phyloP scores from a whole-genome alignment of 2,329 filamentous ascomycete species.

The Ascochyta fabae region DNA sequence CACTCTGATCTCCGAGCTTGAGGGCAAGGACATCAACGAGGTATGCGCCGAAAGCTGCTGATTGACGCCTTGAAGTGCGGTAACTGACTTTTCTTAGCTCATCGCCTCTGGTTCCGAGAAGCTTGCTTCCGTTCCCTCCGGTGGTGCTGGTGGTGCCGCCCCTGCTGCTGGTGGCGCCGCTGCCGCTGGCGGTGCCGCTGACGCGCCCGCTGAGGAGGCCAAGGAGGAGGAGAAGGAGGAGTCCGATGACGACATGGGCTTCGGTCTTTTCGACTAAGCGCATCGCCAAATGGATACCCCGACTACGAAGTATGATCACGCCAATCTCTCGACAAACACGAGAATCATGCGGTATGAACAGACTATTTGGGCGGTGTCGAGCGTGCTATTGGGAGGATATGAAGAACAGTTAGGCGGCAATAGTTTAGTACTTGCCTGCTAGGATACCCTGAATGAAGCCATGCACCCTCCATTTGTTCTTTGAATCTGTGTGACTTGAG shows the following conservation, averaged over 20 bases:
- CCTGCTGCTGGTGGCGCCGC: slow-evolving; percentile 69
- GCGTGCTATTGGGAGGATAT: slow-evolving; percentile 41
- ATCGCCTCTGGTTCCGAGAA: slow-evolving; percentile 89
- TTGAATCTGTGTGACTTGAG: neutral
- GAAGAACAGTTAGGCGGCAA: slow-evolving; percentile 28
- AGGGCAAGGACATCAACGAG: slow-evolving; percentile 91
- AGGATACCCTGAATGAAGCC: slow-evolving; percentile 47
- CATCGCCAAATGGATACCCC: slow-evolving; percentile 29
- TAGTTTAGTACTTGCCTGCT: slow-evolving; percentile 27
- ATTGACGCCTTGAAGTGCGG: slow-evolving; percentile 39
- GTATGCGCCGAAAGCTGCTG: slow-evolving; percentile 59
- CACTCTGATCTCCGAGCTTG: slow-evolving; percentile 86
- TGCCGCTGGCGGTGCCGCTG: slow-evolving; percentile 64
- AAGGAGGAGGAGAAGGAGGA: slow-evolving; percentile 81
- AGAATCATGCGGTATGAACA: slow-evolving; percentile 42
- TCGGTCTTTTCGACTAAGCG: slow-evolving; percentile 71
- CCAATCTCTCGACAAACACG: slow-evolving; percentile 38
- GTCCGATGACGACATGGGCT: slow-evolving; percentile 77
- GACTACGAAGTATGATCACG: slow-evolving; percentile 39
- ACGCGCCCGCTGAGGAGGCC: slow-evolving; percentile 61
- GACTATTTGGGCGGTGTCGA: slow-evolving; percentile 46
- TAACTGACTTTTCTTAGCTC: slow-evolving; percentile 66
- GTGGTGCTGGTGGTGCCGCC: slow-evolving; percentile 75
- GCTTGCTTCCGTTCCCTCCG: slow-evolving; percentile 96
- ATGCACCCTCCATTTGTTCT: slow-evolving; percentile 34